Evolutionary conservation across 805 yeast genomes (phyloP).

Genomic region (Yarrowia osloensis): DNA sequence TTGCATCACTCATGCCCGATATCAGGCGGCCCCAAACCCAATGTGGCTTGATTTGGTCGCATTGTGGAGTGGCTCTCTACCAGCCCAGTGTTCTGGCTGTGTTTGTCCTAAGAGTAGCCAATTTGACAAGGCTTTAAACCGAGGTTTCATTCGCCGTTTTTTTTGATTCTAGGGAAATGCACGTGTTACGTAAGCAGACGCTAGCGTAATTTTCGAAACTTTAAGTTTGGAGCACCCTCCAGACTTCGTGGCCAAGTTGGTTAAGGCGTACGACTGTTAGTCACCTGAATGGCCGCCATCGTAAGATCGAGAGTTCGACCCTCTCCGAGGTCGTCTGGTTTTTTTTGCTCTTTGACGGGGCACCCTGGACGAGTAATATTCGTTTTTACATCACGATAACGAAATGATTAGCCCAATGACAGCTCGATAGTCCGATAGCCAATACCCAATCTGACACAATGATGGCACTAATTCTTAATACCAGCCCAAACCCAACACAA

Average conservation of each 20-base stretch:
- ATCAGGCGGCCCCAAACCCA: background rate
- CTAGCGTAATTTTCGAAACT: background rate
- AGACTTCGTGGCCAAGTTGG: slow-evolving; percentile 31
- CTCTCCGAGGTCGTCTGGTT: slow-evolving; percentile 30
- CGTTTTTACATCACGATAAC: too few relatives aligned
- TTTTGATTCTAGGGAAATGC: too few relatives aligned
- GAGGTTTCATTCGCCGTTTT: background rate
- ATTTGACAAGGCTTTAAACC: too few relatives aligned
- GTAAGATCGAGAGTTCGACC: slow-evolving; percentile 31
- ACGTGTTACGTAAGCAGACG: background rate
- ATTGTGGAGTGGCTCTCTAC: background rate
- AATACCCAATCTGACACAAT: background rate
- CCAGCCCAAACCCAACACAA: background rate
- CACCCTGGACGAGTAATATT: too few relatives aligned
- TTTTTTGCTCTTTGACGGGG: background rate
- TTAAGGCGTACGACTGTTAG: slow-evolving; percentile 31
- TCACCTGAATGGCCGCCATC: slow-evolving; percentile 30
- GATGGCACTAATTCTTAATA: background rate
- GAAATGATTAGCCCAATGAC: too few relatives aligned
- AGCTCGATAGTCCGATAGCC: too few relatives aligned
- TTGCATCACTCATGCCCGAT: slow-evolving; percentile 8
- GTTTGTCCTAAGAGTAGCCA: too few relatives aligned
- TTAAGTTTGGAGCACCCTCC: background rate
- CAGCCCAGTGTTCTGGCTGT: too few relatives aligned
- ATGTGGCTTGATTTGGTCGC: background rate